These are phyloP conservation scores for Heterobasidion irregulare DNA, from an alignment of 1,284 basidiomycete genomes.

Conservation along the genomic window DNA sequence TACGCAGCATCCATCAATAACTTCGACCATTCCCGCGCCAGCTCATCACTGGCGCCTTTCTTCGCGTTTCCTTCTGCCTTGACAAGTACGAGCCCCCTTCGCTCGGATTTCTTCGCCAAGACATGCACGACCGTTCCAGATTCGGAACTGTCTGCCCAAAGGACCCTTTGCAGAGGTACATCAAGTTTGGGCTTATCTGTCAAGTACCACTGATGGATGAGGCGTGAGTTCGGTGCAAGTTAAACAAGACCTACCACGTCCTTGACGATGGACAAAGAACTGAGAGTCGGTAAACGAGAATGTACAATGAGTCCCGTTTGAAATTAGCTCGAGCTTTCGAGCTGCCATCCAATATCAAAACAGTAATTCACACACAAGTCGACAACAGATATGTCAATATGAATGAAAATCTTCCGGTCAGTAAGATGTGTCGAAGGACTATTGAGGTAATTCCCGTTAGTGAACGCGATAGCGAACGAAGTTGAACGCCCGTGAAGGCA, in stretches of 20 bases:
- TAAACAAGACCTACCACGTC: neutral
- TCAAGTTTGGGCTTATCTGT: constrained; percentile 14
- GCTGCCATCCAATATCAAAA: neutral
- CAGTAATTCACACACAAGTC: too few species aligned
- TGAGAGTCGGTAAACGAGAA: constrained; percentile 21
- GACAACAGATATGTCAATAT: too few species aligned
- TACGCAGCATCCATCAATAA: constrained; percentile 54
- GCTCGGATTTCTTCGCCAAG: constrained; percentile 27
- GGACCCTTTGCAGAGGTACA: constrained; percentile 37
- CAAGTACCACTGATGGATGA: neutral
- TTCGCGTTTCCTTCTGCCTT: constrained; percentile 34
- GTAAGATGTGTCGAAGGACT: too few species aligned
- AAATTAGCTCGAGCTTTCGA: constrained; percentile 10
- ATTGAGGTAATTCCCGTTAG: too few species aligned
- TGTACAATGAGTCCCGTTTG: constrained; percentile 10
- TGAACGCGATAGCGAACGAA: too few species aligned
- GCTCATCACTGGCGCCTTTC: constrained; percentile 22
- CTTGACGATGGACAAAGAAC: constrained; percentile 20
- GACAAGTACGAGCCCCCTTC: constrained; percentile 28
- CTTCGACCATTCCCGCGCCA: constrained; percentile 48
- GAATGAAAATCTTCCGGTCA: too few species aligned
- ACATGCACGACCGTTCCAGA: constrained; percentile 36
- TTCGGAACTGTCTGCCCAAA: constrained; percentile 36
- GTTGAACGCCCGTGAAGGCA: too few species aligned
- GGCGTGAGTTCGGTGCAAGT: neutral